Percentiles rank a stretch among this genome's conserved stretches.
Conservation (phyloP, 2,329 filamentous ascomycete genomes). For the Allantophomopsis cytisporea region DNA sequence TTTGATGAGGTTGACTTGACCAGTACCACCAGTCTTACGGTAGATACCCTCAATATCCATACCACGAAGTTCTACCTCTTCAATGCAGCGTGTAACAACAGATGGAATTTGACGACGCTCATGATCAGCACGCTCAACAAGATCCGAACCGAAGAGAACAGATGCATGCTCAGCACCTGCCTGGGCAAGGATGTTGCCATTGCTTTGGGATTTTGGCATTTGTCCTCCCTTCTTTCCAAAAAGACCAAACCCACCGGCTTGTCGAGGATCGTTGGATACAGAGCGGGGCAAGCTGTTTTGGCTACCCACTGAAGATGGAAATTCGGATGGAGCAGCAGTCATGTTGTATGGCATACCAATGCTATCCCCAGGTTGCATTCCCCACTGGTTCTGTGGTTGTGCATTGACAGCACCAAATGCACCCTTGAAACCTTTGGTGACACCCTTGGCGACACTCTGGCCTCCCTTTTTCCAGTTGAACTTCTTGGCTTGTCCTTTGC, state of each 20-base stretch:
- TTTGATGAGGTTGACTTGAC: constrained; percentile 79
- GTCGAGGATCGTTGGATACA: constrained; percentile 13
- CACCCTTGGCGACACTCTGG: constrained; percentile 85
- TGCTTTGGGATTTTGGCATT: constrained; percentile 35
- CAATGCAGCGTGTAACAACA: constrained; percentile 86
- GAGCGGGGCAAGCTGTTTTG: constrained; percentile 12
- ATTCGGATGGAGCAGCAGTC: constrained; percentile 42
- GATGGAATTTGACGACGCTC: constrained; percentile 83
- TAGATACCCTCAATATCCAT: constrained; percentile 98
- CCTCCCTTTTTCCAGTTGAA: constrained; percentile 99
- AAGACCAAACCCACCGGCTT: constrained; percentile 47
- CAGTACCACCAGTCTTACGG: constrained; percentile 88
- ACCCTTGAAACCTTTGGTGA: constrained; percentile 86
- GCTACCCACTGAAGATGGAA: constrained; percentile 12
- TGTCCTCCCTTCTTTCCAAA: constrained; percentile 34
- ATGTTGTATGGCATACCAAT: constrained; percentile 61
- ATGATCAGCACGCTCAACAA: constrained; percentile 72
- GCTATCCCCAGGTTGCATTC: constrained; percentile 43
- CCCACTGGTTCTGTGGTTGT: constrained; percentile 36
- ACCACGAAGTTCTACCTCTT: constrained; percentile 88
- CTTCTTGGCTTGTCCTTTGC: constrained; percentile 82
- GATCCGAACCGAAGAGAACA: constrained; percentile 76
- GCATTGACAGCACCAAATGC: constrained; percentile 50
- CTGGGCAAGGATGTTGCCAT: constrained; percentile 15
- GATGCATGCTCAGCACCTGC: constrained; percentile 35